phyloP scores from a whole-genome alignment of 2,329 filamentous ascomycete genomes.

The Botrytis galanthina region DNA sequence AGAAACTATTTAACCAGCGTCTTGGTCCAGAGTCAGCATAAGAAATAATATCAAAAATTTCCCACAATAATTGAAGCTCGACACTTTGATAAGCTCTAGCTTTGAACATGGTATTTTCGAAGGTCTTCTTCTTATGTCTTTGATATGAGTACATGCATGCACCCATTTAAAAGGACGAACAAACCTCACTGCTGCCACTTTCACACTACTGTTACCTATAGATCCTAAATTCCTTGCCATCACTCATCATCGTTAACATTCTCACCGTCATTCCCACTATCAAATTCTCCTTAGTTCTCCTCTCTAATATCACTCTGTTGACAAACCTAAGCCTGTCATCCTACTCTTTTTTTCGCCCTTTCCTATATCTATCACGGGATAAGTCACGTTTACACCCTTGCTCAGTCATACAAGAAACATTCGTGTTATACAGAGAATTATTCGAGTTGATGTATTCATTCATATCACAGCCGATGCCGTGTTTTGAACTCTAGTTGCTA shows the following conservation, averaged over 20 bases:
- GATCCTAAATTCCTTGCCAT: background rate
- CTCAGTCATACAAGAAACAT: background rate
- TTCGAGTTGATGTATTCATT: background rate
- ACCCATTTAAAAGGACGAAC: background rate
- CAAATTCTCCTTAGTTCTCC: background rate
- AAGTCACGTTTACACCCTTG: background rate
- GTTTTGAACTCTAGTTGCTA: background rate
- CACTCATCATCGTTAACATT: background rate
- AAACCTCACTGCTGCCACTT: background rate
- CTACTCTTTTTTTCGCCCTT: no score
- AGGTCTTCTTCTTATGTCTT: background rate
- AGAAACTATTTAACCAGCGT: background rate
- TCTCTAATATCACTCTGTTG: background rate
- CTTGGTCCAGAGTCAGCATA: background rate
- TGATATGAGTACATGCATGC: background rate
- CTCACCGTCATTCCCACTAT: background rate
- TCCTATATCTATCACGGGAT: no score
- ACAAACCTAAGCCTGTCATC: background rate
- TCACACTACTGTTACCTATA: background rate
- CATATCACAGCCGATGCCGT: background rate
- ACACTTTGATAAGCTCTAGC: fast-evolving
- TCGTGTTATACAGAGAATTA: fast-evolving
- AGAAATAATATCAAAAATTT: fast-evolving
- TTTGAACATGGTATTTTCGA: background rate
- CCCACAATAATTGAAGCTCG: background rate